Evolutionary conservation across 768 basidiomycete species (phyloP).

Genomic region (Stropharia rugosoannulata): DNA sequence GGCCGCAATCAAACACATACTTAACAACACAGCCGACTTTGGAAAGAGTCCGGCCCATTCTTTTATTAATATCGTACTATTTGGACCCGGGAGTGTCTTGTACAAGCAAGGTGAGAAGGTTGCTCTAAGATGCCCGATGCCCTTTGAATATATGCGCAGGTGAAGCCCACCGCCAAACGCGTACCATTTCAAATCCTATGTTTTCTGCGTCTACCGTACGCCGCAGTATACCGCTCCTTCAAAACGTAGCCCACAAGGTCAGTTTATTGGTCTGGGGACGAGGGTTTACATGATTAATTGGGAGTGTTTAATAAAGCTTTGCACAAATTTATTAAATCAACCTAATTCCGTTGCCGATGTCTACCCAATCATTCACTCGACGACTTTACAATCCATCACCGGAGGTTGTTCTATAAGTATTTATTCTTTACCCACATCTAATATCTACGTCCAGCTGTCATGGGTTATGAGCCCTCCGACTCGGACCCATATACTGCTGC

Average conservation of each 20-base stretch:
- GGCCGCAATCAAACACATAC: not conserved
- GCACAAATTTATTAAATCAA: constrained; percentile 3
- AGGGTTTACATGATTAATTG: not conserved
- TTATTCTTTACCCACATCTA: not conserved
- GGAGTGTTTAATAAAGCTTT: not conserved
- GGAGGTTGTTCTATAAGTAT: not conserved
- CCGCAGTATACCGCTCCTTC: constrained; percentile 39
- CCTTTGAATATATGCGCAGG: constrained; percentile 12
- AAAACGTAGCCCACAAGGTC: not conserved
- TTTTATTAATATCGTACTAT: not conserved
- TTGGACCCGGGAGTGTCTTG: not conserved
- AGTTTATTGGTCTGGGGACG: not conserved
- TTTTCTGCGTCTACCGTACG: constrained; percentile 46
- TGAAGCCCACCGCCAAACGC: constrained; percentile 40
- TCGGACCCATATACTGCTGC: not conserved
- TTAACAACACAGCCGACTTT: not conserved
- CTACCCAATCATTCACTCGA: not conserved
- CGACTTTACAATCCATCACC: constrained; percentile 2
- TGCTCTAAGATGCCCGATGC: not conserved
- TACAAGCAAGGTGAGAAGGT: not conserved
- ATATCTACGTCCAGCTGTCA: not conserved
- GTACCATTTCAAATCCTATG: constrained; percentile 45
- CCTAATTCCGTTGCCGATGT: not conserved
- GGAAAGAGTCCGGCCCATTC: not conserved
- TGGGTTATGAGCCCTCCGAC: not conserved